Evolutionary conservation across 2,329 filamentous ascomycete species (phyloP), one percentile per base, ranked within the genome.

Genomic region (Dendrostoma leiphaemia): DNA sequence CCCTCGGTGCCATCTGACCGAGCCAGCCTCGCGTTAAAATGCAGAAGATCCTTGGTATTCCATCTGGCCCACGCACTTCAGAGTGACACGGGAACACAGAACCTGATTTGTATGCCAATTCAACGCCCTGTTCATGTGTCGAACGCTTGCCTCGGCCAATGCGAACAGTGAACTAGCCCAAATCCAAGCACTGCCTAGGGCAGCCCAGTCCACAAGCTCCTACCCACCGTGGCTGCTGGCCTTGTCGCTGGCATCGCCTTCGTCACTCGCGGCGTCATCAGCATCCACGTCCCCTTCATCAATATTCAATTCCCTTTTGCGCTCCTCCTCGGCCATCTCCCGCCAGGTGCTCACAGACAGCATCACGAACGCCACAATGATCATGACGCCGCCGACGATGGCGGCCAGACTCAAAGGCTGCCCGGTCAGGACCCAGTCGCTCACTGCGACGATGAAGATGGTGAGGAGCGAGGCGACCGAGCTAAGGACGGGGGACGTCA

Each of bases 371-470:
- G 94, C 94, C 1, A 83, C 79, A 54, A 96, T 89, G 64, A 99
- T 99, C 63, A 97, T 77, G 26, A 88, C 66, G 0, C 94, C 93
- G n/a, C 94, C 94, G 0, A 84, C 65, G 12, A 97, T 78, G 3
- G 93, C 89, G 0, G 91, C 89, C 4, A 79, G 74, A 48, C 86
- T 89, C 19, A 96, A 76, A 0, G 88, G 83, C 62, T 88, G 80
- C 47, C 93, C 90, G 0, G 90, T 95, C 40, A 92, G 77, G 53
- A 92, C 68, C 85, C 94, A 95, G 71, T 99, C 94, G 52, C 90
- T 90, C 28, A 97, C 76, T 1, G 93, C 94, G 6, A 99, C 94
- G 57, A 97, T 84, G 78, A 99, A 97, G 61, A 99, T 99, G 21
- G 94, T 99, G 44, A 99, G 78, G 28, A 99, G 82, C 2, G 93